These are phyloP conservation scores for Thamnidium elegans DNA, from an alignment of 192 early-diverging fungal genomes.

Conservation along the genomic window DNA sequence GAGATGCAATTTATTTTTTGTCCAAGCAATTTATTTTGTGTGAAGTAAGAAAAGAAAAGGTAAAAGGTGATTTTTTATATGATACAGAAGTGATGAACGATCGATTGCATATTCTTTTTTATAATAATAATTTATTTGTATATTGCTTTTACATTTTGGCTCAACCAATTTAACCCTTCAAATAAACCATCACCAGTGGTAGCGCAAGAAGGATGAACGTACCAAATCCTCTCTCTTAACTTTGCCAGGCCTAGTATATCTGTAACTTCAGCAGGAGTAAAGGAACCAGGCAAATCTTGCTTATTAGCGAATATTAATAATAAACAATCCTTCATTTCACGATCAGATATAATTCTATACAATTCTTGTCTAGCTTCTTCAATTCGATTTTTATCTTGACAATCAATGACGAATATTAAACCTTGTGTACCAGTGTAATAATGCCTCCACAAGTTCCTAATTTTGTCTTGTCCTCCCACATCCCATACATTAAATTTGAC, in stretches of 20 bases:
- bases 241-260: conserved; percentile 84
- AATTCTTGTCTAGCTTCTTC: conserved; percentile 83
- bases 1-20: too few relatives aligned
- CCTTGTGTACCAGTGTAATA: conserved; percentile 87
- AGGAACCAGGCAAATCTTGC: conserved; percentile 42
- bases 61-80: too few relatives aligned
- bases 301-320: conserved; percentile 72
- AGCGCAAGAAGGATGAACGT: conserved; percentile 83
- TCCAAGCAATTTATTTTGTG: too few relatives aligned
- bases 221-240: conserved; percentile 91
- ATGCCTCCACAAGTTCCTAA: conserved; percentile 83
- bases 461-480: conserved; percentile 93
- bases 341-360: conserved; percentile 79
- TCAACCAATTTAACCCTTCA: conserved; percentile 85
- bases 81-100: too few relatives aligned
- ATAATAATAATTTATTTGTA: too few relatives aligned
- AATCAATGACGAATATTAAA: conserved; percentile 87
- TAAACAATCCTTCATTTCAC: conserved; percentile 82
- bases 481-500: conserved; percentile 49
- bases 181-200: conserved; percentile 80
- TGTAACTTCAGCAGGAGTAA: conserved; percentile 92
- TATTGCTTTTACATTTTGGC: conserved; percentile 55
- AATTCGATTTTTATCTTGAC: conserved; percentile 81
- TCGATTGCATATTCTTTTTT: too few relatives aligned
- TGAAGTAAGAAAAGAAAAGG: too few relatives aligned